Conservation (phyloP, 192 early-diverging fungal genomes). For the Chytriomyces confervae region DNA sequence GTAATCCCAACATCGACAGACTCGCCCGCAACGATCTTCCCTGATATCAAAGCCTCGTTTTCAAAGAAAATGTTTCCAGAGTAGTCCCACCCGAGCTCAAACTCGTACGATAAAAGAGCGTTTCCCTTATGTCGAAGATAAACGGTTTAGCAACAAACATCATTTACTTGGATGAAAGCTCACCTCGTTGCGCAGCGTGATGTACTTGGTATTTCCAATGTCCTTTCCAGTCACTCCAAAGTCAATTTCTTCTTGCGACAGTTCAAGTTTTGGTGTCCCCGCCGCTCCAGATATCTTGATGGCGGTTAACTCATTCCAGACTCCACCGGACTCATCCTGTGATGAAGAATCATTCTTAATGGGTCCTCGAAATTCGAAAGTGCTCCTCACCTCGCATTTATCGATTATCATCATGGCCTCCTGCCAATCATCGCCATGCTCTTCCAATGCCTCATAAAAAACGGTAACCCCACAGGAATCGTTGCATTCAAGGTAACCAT, state of each 20-base stretch:
- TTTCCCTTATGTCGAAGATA: constrained; percentile 41
- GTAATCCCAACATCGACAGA: constrained; percentile 23
- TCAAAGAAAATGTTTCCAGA: constrained; percentile 36
- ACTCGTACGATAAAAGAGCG: constrained; percentile 49
- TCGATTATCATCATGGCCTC: constrained; percentile 58
- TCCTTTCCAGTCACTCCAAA: constrained; percentile 51
- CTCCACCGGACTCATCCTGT: constrained; percentile 36
- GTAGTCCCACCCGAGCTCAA: constrained; percentile 50
- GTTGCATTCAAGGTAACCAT: constrained; percentile 51
- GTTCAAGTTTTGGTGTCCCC: constrained; percentile 53
- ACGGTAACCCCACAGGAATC: constrained; percentile 42
- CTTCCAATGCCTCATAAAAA: constrained; percentile 52
- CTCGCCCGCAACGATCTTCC: constrained; percentile 44
- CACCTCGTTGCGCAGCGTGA: constrained; percentile 49
- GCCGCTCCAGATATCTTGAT: constrained; percentile 56
- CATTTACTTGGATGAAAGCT: no score
- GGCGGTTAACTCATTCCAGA: constrained; percentile 51
- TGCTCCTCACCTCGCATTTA: constrained; percentile 41
- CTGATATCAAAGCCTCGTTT: constrained; percentile 20
- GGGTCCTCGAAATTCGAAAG: background rate
- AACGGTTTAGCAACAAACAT: background rate
- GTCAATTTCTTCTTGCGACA: constrained; percentile 45
- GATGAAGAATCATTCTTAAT: background rate
- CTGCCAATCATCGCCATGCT: constrained; percentile 60
- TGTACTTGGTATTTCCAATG: constrained; percentile 18